Base-by-base conservation (phyloP, 768 basidiomycete species). In the Heimioporus sp. region DNA sequence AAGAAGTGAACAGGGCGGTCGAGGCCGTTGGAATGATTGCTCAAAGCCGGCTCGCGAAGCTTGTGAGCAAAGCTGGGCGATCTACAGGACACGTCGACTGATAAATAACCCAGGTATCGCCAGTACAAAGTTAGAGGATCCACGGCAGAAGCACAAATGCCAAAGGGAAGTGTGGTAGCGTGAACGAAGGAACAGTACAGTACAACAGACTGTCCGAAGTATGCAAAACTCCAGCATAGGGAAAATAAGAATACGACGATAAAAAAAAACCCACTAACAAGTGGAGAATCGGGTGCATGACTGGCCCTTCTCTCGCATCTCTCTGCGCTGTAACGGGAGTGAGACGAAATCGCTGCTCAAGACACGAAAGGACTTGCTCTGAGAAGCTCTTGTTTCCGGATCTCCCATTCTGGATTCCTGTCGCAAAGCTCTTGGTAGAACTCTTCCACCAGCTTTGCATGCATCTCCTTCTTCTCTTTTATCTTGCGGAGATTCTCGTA, bases 1-100 rank as follows among this genome's bases (percentile, higher is more conserved):
- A 60, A 9, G 93, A 96, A 68, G 72, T 92, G 53, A 69, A 75
- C 47, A 79, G 93, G 51, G 92, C 92, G 0, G 72, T 95, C 21
- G 66, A 63, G 34, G 91, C 91, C 62, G 75, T 95, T 10, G 87
- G 87, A 28, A 68, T 64, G 53, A 95, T 96, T 53, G 93, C 90
- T 17, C 82, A 83, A 70, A 84, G 81, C 60, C 76, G 91, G 51
- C 58, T 90, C 63, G 63, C 60, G 31, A 65, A 75, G 40, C 49
- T 69, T 21, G 43, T 46, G 21, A 46, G 37, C 17, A 52, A 39
- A 53, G 24, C 32, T 15, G 7, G 39, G 55, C 52, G 45, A 52
- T 52, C 24, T 28, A 15, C 36, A 31, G 38, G 10, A 15, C 16
- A 21, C 16, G 19, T 30, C 46, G 19, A 46, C 42, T 19, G 13